Base-by-base conservation (phyloP, 306 rosid genomes). In the Boehmeria nivea region DNA sequence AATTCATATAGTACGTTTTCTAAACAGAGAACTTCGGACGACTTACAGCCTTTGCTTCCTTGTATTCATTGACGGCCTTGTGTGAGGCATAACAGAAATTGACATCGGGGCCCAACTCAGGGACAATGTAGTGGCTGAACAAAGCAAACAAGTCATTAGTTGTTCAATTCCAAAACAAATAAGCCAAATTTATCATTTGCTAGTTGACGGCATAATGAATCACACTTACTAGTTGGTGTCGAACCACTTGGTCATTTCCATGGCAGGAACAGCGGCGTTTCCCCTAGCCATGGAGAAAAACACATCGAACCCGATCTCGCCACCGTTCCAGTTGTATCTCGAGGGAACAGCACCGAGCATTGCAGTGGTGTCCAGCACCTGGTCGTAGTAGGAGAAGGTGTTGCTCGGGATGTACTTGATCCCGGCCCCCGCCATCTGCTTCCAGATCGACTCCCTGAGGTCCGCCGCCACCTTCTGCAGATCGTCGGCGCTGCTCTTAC, bases 171-270 rank as follows among this genome's bases (percentile, higher is more conserved):
- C 9, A 33, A 43, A 43, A 40, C n/a, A 40, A 40, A 24, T 28
- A 51, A 31, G 45, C 19, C 3, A 70, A 33, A 36, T 23, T 59
- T 12, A 33, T 37, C 10, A 25, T 10, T 28, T 38, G 71, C 23
- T 20, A 26, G n/a, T 48, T 15, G 25, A 52, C 47, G 36, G 16
- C 14, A 15, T n/a, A 14, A 27, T 27, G 36, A 6, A 60, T 13
- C 33, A 24, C 21, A 84, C 96, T 75, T 63, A 81, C 78, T 75
- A 74, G 75, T 87, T 87, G 66, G 95, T 87, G 75, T 83, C 94
- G 52, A 87, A 81, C 94, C 94, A 87, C 80, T 87, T 84, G 72
- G 94, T 84, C 94, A 84, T 87, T 77, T 84, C 94, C 89, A 87
- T 87, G 46, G 95, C 87, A 15, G 89, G 94, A 43, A 81, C 77